A percentile compares a stretch with the other conserved stretches of the same genome.
Evolutionary conservation across 805 yeast species (phyloP).

Genomic region (Saccharomycopsis capsularis): DNA sequence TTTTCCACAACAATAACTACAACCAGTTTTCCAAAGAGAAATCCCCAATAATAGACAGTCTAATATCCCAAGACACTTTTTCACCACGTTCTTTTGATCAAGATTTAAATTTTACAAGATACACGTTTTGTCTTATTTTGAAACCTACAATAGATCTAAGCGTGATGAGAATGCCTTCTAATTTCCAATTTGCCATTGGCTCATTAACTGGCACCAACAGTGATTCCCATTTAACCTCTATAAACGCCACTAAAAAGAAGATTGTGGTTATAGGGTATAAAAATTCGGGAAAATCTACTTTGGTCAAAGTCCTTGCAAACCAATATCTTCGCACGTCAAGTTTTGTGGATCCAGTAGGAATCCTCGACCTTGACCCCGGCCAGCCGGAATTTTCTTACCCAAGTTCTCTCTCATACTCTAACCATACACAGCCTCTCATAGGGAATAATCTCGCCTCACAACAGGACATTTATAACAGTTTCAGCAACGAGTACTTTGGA

Average conservation of each 20-base stretch:
- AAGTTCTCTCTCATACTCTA: slow-evolving; percentile 38
- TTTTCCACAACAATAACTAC: slow-evolving; percentile 27
- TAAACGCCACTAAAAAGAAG: slow-evolving; percentile 3
- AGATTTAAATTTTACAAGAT: slow-evolving; percentile 9
- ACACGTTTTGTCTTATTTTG: slow-evolving; percentile 23
- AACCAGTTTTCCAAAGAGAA: neutral
- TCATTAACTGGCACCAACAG: neutral
- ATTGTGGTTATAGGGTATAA: slow-evolving; percentile 45
- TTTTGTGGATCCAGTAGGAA: slow-evolving; percentile 27
- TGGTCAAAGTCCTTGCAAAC: slow-evolving; percentile 38
- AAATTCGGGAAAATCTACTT: slow-evolving; percentile 51
- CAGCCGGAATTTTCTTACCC: slow-evolving; percentile 47
- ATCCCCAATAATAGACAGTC: too few species aligned
- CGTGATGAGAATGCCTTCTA: slow-evolving; percentile 3
- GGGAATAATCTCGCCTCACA: slow-evolving; percentile 23
- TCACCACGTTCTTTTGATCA: too few species aligned
- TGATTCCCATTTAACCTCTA: neutral
- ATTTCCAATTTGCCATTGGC: slow-evolving; percentile 6
- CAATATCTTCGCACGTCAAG: slow-evolving; percentile 14
- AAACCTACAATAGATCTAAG: slow-evolving; percentile 20
- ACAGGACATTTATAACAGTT: neutral
- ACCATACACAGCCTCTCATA: slow-evolving; percentile 25
- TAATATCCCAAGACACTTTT: too few species aligned
- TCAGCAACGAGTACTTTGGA: slow-evolving; percentile 31
- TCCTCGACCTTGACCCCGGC: slow-evolving; percentile 52